A percentile compares a stretch with the other conserved stretches of the same genome.
These are phyloP conservation scores for Zygoascus tannicola DNA, from an alignment of 805 yeast genomes.

Conservation along the genomic window DNA sequence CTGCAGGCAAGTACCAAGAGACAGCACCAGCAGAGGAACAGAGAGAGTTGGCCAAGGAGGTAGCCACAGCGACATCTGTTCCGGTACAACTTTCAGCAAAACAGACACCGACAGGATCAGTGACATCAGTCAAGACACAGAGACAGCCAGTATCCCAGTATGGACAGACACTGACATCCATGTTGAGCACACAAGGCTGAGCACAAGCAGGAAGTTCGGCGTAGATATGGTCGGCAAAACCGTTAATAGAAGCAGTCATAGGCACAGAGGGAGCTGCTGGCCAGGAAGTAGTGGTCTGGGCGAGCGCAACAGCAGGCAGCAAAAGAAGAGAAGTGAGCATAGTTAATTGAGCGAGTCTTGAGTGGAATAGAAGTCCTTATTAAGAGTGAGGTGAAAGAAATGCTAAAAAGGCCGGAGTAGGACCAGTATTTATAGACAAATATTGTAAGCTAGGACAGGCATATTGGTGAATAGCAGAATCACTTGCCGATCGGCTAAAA, in stretches of 20 bases:
- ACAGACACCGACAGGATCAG: conserved; percentile 38
- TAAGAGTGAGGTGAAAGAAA: too few relatives aligned
- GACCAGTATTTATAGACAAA: too few relatives aligned
- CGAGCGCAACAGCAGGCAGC: too few relatives aligned
- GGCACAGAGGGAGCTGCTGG: conserved; percentile 40
- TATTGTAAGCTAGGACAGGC: too few relatives aligned
- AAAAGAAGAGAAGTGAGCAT: too few relatives aligned
- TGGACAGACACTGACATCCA: conserved; percentile 32
- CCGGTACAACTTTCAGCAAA: conserved; percentile 33
- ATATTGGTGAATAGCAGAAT: too few relatives aligned
- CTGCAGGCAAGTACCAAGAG: conserved; percentile 41
- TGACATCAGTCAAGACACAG: conserved; percentile 44
- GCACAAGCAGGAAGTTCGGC: conserved; percentile 36
- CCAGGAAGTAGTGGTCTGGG: too few relatives aligned
- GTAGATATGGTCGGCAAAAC: conserved; percentile 40
- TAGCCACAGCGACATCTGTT: conserved; percentile 27
- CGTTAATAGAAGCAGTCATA: conserved; percentile 38
- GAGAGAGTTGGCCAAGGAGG: conserved; percentile 33
- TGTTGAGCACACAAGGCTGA: conserved; percentile 32
- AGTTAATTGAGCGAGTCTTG: too few relatives aligned
- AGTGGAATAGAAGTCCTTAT: too few relatives aligned
- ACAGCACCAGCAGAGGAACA: conserved; percentile 38
- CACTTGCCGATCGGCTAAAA: too few relatives aligned
- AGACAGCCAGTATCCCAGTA: conserved; percentile 45
- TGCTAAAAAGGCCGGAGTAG: too few relatives aligned